Percentiles rank a stretch among this genome's conserved stretches.
Conservation (phyloP, 2,329 filamentous ascomycete species). For the Coleophoma eucalyptorum region DNA sequence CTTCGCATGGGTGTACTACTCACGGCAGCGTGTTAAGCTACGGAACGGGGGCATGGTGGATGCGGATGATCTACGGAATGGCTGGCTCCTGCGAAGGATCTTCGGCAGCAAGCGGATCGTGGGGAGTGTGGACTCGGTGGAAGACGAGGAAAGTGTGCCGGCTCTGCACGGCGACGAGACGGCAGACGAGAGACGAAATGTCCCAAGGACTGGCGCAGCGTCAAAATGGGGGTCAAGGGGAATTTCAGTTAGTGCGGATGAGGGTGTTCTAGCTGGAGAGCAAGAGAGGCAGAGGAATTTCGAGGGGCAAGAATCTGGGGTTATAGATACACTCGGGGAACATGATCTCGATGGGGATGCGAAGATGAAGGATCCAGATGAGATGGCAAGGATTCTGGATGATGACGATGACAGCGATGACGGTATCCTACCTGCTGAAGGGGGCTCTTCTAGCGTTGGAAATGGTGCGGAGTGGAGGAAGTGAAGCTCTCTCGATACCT, state of each 20-base stretch:
- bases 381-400: conserved; percentile 56
- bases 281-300: conserved; percentile 35
- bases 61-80: conserved; percentile 78
- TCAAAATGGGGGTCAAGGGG: conserved; percentile 56
- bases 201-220: conserved; percentile 1
- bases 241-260: conserved; percentile 64
- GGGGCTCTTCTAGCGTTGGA: conserved; percentile 10
- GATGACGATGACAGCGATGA: conserved; percentile 43
- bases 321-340: conserved; percentile 33
- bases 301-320: conserved; percentile 38
- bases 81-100: conserved; percentile 78
- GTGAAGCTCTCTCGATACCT: no score
- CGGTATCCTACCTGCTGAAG: conserved; percentile 9
- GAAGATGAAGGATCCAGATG: conserved; percentile 64
- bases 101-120: conserved; percentile 66
- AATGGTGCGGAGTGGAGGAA: conserved; percentile 22
- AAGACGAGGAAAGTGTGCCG: conserved; percentile 15
- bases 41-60: conserved; percentile 85
- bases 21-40: conserved; percentile 89
- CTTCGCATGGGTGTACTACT: conserved; percentile 97
- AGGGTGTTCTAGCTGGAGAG: conserved; percentile 50
- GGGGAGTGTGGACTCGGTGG: conserved; percentile 13
- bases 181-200: conserved; percentile 1
- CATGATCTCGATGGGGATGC: conserved; percentile 53
- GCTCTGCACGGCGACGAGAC: conserved; percentile 20